Base-by-base conservation (phyloP, 164 flowering plant species). In the Aristolochia californica region DNA sequence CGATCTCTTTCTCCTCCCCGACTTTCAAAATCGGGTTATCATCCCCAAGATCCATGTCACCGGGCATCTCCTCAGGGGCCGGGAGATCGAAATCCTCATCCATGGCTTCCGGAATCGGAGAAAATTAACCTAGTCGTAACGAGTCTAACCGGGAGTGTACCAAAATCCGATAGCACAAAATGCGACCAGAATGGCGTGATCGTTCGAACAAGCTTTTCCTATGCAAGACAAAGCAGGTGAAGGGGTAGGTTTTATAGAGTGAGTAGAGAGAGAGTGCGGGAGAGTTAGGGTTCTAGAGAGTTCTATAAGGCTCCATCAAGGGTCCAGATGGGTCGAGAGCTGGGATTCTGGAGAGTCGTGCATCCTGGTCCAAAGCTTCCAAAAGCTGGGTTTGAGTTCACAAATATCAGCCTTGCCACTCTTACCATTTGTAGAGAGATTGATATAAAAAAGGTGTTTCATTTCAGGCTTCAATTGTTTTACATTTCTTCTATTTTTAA, bases 1-100 rank as follows among this genome's bases (percentile, higher is more conserved):
- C 95, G 74, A 90, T 90, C 83, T 90, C 93, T 77, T 83, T 87
- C 81, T 90, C 97, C 51, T 90, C 97, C 2, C 95, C 97, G 8
- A 80, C 88, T 68, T 90, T 87, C 69, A 81, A 22, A 18, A 61
- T 24, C 22, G 82, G 71, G 45, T 56, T 48, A 17, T 64, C 84
- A 10, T 81, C 94, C 18, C 71, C 67, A 24, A 52, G 62, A 40
- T 65, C 84, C 63, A 74, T 30, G 24, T 68, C 83, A 14, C 67
- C 79, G 45, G 71, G 43, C 57, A 57, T 66, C 59, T 61, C 74
- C 38, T 57, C 68, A 8, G 74, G 61, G 17, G 68, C 48, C 7
- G 79, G 76, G 27, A 76, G 53, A 44, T 70, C 78, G 55, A 75
- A 75, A 63, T 78, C 83, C 55, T 75, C 78, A 40, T 77, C 78